Evolutionary conservation across 805 yeast genomes (phyloP), one percentile per base, ranked within the genome.

Genomic region (Tetrapisispora phaffii): DNA sequence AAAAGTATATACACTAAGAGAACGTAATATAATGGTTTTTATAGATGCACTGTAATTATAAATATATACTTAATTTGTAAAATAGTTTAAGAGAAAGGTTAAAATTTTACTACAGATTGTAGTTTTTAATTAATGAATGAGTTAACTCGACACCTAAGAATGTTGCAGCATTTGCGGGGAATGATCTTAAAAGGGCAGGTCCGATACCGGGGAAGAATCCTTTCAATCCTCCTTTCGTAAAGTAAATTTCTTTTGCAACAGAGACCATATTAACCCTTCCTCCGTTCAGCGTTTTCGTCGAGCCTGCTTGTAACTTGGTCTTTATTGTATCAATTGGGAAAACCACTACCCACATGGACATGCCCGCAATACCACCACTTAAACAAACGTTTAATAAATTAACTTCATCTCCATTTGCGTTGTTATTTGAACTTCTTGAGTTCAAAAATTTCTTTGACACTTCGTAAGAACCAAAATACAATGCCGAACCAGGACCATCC

Each of bases 81-180:
- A 21, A 35, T 21, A 20, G 5, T 8, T 21, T 21, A 13, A 35
- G n/a, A 21, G 7, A 23, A 24, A 15, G 4, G 24, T 36, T n/a
- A 36, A 23, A 20, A 16, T 28, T 29, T 26, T n/a, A 15, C 19
- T 21, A 41, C 20, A 41, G 12, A 26, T 28, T 34, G 44, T 56
- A 66, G 44, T 65, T 62, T 46, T 63, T 65, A 47, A 68, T 67
- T 48, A 66, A 52, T 19, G 63, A 58, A 47, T 66, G 72, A 6
- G 95, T 85, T 47, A 89, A 59, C 64, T 90, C 98, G 26, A 90
- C 97, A 39, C 97, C 98, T 31, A 87, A 75, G 69, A 90, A 90
- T 2, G 97, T 89, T 8, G 98, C 97, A n/a, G 98, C 98, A 66
- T 93, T 90, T 20, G 97, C 97, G 3, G 97, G 97, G 82, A 93